Evolutionary conservation across 1,284 basidiomycete species (phyloP), one percentile per base, ranked within the genome.

Genomic region (Cronartium quercuum): DNA sequence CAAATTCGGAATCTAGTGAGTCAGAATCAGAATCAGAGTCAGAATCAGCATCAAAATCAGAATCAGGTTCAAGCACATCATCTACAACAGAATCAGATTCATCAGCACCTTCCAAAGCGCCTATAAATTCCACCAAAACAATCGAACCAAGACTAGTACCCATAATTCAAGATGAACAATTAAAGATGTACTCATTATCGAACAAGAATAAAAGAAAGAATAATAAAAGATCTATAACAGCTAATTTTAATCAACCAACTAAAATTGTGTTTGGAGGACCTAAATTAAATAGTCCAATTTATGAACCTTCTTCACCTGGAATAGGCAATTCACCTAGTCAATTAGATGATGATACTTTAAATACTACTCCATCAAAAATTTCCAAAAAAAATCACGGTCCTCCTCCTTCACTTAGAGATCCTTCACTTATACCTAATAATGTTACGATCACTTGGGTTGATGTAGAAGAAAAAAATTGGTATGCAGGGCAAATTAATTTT

Each of bases 171-270:
- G 38, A 63, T 63, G 57, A 44, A 10, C 44, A 64, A 12, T n/a
- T 73, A 5, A 65, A 42, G 15, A 73, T 73, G 69, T 44, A 65
- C 35, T 73, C 69, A 21, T 64, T 73, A 35, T 73, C 69, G 10
- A 73, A 73, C 51, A 73, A 73, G 24, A 73, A 73, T 38, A 73
- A 73, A 42, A 61, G 69, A 3, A 73, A 73, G 40, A 73, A 73
- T 51, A n/a, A 63, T n/a, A 61, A 62, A 21, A 57, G 58, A 1
- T 41, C 38, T 42, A 41, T 38, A 9, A 3, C 38, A 38, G 41
- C 13, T 44, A 38, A 62, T 21, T 10, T 42, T 3, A 24, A 57
- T 42, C 60, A 63, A 70, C 21, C 68, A 1, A 70, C 29, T 44
- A 70, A 70, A 44, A 70, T 70, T 15, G 68, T 70, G n/a, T 70